A percentile compares a stretch with the other conserved stretches of the same genome.
These are phyloP conservation scores for Coemansia asiatica DNA, from an alignment of 192 early-diverging fungal genomes.

Conservation along the genomic window DNA sequence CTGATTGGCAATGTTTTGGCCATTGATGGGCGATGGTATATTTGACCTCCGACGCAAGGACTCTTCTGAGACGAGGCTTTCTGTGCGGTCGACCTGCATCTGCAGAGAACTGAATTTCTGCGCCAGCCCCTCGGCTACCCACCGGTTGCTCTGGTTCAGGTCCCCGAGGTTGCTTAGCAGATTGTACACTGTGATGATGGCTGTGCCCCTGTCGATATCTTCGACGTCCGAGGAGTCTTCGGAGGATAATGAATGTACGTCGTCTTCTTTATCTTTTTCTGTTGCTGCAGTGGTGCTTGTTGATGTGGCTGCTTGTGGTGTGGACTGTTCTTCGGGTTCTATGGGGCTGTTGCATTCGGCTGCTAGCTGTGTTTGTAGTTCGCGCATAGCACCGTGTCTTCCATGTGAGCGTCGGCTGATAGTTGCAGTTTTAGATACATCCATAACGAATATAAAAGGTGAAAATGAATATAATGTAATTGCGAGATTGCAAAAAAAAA, in stretches of 20 bases:
- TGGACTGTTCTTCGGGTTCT: not conserved
- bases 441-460: conserved; percentile 20
- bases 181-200: conserved; percentile 53
- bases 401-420: conserved; percentile 44
- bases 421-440: conserved; percentile 41
- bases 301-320: not conserved
- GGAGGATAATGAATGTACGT: not conserved
- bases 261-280: not conserved
- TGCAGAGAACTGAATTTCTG: conserved; percentile 45
- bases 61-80: conserved; percentile 9
- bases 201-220: conserved; percentile 48
- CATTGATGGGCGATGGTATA: not conserved
- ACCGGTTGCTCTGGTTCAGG: conserved; percentile 47
- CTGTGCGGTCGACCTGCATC: conserved; percentile 22
- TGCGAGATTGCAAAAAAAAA: not conserved
- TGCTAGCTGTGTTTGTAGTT: conserved; percentile 25
- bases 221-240: conserved; percentile 31
- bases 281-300: not conserved
- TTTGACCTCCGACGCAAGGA: not conserved
- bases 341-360: conserved; percentile 3
- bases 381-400: conserved; percentile 34
- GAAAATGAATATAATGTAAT: not conserved
- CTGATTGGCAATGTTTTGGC: conserved; percentile 5
- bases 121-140: conserved; percentile 33
- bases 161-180: conserved; percentile 48